phyloP scores from a whole-genome alignment of 805 yeast species.

The Cyberlindnera mycetangii region DNA sequence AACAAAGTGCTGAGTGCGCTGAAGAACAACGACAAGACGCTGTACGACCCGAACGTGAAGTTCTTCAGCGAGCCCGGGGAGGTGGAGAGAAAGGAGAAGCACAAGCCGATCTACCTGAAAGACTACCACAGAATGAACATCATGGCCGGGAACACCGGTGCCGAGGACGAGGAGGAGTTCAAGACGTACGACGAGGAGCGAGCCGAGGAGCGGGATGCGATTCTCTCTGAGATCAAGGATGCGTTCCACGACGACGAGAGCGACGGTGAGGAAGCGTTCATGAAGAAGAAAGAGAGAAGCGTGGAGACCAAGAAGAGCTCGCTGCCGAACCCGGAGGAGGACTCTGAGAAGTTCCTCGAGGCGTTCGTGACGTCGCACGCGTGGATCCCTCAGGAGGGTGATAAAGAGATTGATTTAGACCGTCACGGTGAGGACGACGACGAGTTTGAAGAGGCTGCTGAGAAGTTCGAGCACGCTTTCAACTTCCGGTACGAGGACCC shows the following conservation, averaged over 20 bases:
- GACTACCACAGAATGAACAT: slow-evolving; percentile 89
- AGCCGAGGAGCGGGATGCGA: slow-evolving; percentile 65
- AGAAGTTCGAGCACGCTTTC: slow-evolving; percentile 85
- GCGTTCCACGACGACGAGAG: slow-evolving; percentile 52
- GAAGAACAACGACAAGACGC: slow-evolving; percentile 57
- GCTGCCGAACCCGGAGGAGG: slow-evolving; percentile 63
- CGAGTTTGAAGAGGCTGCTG: slow-evolving; percentile 90
- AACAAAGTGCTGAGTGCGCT: slow-evolving; percentile 68
- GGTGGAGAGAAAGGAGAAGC: slow-evolving; percentile 29
- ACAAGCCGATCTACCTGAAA: slow-evolving; percentile 81
- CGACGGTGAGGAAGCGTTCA: slow-evolving; percentile 39
- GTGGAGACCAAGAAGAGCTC: slow-evolving; percentile 24
- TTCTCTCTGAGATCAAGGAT: slow-evolving; percentile 73
- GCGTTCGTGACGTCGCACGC: slow-evolving; percentile 76
- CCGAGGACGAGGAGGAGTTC: slow-evolving; percentile 45
- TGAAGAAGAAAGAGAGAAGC: slow-evolving; percentile 48
- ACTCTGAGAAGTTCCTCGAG: slow-evolving; percentile 67
- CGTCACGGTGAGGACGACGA: slow-evolving; percentile 57
- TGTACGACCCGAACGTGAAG: slow-evolving; percentile 64
- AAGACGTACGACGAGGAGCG: slow-evolving; percentile 76
- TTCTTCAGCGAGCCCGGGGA: slow-evolving; percentile 69
- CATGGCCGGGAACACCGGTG: slow-evolving; percentile 63
- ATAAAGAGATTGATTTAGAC: slow-evolving; percentile 52
- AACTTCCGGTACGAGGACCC: slow-evolving; percentile 95
- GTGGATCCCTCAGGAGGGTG: slow-evolving; percentile 80